phyloP scores from a whole-genome alignment of 495 filamentous ascomycete species.

The Penicillium pancosmium region DNA sequence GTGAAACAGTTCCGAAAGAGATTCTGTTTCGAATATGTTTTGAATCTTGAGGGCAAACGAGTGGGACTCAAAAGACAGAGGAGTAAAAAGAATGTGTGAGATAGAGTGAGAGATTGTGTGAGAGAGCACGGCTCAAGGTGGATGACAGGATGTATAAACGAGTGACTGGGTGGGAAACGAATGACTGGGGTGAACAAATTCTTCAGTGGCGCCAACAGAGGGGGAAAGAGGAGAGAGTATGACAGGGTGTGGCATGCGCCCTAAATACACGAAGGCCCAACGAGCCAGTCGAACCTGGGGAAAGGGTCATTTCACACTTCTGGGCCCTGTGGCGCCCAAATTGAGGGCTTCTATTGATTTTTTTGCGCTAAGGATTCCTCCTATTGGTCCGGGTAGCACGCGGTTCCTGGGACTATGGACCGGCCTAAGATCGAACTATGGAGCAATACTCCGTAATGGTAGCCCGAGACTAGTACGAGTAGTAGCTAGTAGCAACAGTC shows the following conservation, averaged over 20 bases:
- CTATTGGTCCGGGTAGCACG: conserved; percentile 17
- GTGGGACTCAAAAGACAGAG: conserved; percentile 25
- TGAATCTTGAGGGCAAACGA: conserved; percentile 26
- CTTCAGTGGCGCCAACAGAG: conserved; percentile 22
- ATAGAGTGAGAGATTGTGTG: not conserved
- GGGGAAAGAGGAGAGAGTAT: conserved; percentile 20
- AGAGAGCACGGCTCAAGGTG: conserved; percentile 32
- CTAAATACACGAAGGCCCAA: conserved; percentile 24
- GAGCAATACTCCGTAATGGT: conserved; percentile 10
- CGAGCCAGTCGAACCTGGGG: conserved; percentile 15
- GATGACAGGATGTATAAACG: conserved; percentile 22
- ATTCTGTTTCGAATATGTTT: conserved; percentile 17
- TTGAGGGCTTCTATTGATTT: conserved; percentile 15
- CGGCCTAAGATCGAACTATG: conserved; percentile 26
- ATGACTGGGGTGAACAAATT: conserved; percentile 25
- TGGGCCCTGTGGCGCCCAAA: conserved; percentile 15
- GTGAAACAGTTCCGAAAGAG: conserved; percentile 7
- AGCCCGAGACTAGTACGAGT: conserved; percentile 5
- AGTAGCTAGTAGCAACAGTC: too few relatives aligned
- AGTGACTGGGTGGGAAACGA: conserved; percentile 25
- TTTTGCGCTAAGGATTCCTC: conserved; percentile 1
- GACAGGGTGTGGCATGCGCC: conserved; percentile 27
- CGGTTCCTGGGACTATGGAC: conserved; percentile 26
- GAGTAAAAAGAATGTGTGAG: not conserved
- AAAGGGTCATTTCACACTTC: conserved; percentile 10